phyloP scores from a whole-genome alignment of 768 basidiomycete genomes.

The Sistotremastrum niveocremeum region DNA sequence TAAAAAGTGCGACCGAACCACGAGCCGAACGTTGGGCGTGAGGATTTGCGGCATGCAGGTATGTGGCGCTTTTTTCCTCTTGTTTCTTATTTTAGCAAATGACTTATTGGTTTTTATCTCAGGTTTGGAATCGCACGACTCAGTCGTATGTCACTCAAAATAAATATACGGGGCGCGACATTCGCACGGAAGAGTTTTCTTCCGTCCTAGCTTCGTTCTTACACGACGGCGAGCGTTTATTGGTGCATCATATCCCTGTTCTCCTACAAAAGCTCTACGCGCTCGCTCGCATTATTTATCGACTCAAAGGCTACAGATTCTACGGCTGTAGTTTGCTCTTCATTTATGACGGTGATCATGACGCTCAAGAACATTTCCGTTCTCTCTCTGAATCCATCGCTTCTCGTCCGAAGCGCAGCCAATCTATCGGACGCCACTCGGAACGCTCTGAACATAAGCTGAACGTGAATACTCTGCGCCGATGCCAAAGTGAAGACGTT shows the following conservation, averaged over 20 bases:
- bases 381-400: constrained; percentile 51
- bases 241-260: constrained; percentile 85
- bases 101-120: not conserved
- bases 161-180: constrained; percentile 91
- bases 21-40: constrained; percentile 80
- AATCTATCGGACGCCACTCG: constrained; percentile 51
- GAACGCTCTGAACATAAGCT: constrained; percentile 3
- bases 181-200: constrained; percentile 76
- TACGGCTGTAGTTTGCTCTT: constrained; percentile 95
- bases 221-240: constrained; percentile 65
- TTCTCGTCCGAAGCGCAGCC: constrained; percentile 55
- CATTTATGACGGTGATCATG: constrained; percentile 93
- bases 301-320: constrained; percentile 91
- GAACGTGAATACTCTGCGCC: constrained; percentile 36
- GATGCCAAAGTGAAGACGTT: constrained; percentile 71
- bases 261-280: constrained; percentile 86
- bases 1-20: constrained; percentile 95
- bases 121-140: constrained; percentile 89
- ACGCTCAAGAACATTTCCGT: constrained; percentile 67
- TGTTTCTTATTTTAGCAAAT: not conserved
- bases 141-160: constrained; percentile 85
- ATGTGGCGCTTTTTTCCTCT: constrained; percentile 17
- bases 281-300: constrained; percentile 82
- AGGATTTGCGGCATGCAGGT: constrained; percentile 99
- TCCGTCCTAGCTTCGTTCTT: constrained; percentile 74